Evolutionary conservation across 176 grass and related monocot genomes (phyloP).

Genomic region (Thinopyrum elongatum): DNA sequence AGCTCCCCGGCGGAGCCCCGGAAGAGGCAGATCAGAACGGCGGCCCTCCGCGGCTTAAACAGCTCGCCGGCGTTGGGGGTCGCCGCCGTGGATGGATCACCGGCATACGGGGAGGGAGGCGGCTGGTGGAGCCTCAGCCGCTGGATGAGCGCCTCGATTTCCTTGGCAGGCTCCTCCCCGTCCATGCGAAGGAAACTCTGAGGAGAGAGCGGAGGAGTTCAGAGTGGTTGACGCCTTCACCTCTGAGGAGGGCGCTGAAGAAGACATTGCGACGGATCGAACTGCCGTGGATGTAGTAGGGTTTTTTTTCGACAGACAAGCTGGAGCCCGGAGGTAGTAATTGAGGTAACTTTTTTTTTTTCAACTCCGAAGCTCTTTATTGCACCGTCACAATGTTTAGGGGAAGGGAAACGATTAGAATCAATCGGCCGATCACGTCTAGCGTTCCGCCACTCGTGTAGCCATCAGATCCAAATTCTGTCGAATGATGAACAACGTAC

Average conservation of each 20-base stretch:
- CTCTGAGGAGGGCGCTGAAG: not conserved
- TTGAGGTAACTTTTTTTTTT: no score
- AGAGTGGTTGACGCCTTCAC: not conserved
- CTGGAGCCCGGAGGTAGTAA: no score
- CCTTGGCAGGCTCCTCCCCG: not conserved
- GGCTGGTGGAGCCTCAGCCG: conserved; percentile 51
- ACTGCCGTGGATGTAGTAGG: no score
- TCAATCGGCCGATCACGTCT: no score
- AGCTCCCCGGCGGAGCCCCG: conserved; percentile 39
- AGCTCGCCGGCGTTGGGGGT: conserved; percentile 16
- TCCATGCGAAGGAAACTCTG: conserved; percentile 1
- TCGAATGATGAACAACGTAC: no score
- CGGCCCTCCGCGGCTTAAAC: conserved; percentile 51
- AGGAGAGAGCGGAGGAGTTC: not conserved
- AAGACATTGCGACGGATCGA: no score
- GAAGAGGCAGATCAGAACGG: conserved; percentile 73
- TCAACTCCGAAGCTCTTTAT: no score
- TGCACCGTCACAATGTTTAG: no score
- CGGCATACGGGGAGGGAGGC: conserved; percentile 22
- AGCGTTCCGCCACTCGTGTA: no score
- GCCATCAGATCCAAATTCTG: no score
- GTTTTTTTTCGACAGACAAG: no score
- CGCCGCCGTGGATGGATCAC: conserved; percentile 10
- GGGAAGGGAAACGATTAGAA: no score
- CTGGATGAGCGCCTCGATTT: conserved; percentile 38